A percentile compares a stretch with the other conserved stretches of the same genome.
phyloP scores from a whole-genome alignment of 306 rosid genomes.

The Casuarina equisetifolia region DNA sequence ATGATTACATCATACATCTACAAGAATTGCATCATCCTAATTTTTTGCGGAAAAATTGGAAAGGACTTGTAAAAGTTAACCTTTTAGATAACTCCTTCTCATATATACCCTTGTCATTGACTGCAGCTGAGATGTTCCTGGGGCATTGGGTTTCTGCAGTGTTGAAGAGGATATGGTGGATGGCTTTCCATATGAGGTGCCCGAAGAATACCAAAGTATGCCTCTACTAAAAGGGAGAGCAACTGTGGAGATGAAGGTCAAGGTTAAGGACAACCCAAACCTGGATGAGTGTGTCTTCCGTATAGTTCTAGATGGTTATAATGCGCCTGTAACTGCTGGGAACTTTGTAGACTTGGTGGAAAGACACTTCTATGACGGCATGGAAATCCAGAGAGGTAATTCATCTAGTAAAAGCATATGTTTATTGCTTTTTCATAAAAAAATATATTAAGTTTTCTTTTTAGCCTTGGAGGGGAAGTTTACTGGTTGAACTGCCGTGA shows the following conservation, averaged over 20 bases:
- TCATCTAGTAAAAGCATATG: constrained; percentile 19
- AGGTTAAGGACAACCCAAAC: constrained; percentile 92
- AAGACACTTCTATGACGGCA: constrained; percentile 92
- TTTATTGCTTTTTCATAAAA: constrained; percentile 21
- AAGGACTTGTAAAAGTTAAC: constrained; percentile 45
- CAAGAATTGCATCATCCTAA: constrained; percentile 25
- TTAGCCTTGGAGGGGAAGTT: constrained; percentile 6
- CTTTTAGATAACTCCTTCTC: constrained; percentile 59
- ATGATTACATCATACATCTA: constrained; percentile 17
- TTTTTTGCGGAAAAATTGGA: constrained; percentile 32
- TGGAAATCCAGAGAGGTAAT: constrained; percentile 97
- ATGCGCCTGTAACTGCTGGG: constrained; percentile 93
- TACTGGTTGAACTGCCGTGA: constrained; percentile 1
- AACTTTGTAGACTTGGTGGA: constrained; percentile 91
- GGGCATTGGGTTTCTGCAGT: constrained; percentile 99
- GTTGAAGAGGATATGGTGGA: constrained; percentile 99
- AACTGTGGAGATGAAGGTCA: constrained; percentile 97
- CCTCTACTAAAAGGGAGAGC: constrained; percentile 96
- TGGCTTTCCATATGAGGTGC: constrained; percentile 89
- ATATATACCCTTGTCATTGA: constrained; percentile 93
- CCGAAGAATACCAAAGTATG: constrained; percentile 79
- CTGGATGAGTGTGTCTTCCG: constrained; percentile 78
- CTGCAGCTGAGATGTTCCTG: constrained; percentile 99
- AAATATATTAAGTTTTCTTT: constrained; percentile 1
- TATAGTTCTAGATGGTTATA: constrained; percentile 92